Evolutionary conservation across 805 yeast species (phyloP), one percentile per base, ranked within the genome.

Genomic region (Saccharomycopsis amapae): DNA sequence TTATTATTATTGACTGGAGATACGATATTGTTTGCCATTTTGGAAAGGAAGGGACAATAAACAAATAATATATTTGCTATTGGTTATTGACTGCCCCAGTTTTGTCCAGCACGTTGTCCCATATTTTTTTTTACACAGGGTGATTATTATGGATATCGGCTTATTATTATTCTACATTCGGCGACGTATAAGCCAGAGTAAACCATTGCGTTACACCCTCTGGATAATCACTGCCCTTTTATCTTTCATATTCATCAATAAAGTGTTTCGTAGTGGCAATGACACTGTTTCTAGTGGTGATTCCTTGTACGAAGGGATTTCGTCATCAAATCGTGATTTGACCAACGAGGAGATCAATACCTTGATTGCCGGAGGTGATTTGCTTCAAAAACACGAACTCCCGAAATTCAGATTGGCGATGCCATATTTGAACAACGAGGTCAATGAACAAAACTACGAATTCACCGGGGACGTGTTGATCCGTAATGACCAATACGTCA

Each of bases 401-500:
- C 48, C 49, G 2, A 46, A 55, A 1, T 66, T 62, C 32, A 58
- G 58, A 0, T 50, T 74, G n/a, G 44, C 37, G 20, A 40, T 56
- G 3, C 79, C 79, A 3, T 74, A 61, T 50, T 49, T 72, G 41
- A 68, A 69, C 22, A 62, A 62, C 36, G 63, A 66, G 20, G 43
- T 54, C 2, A 44, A 46, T 18, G 55, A 66, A 15, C 59, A 61
- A 25, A 56, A 68, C 50, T 75, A 76, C 76, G 62, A 62, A 24
- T 48, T 66, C n/a, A 45, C 57, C 5, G 79, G 79, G 13, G 69
- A 68, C 53, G 58, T 73, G 0, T 40, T 73, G 26, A 65, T 73
- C 25, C 63, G 64, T 42, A 68, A 68, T 54, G 58, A 64, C 42
- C 64, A 67, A n/a, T 68, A 60, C 49, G 55, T 62, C 5, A 49